These are phyloP conservation scores for Pulveroboletus sp. DNA, from an alignment of 768 basidiomycete species.

Conservation along the genomic window DNA sequence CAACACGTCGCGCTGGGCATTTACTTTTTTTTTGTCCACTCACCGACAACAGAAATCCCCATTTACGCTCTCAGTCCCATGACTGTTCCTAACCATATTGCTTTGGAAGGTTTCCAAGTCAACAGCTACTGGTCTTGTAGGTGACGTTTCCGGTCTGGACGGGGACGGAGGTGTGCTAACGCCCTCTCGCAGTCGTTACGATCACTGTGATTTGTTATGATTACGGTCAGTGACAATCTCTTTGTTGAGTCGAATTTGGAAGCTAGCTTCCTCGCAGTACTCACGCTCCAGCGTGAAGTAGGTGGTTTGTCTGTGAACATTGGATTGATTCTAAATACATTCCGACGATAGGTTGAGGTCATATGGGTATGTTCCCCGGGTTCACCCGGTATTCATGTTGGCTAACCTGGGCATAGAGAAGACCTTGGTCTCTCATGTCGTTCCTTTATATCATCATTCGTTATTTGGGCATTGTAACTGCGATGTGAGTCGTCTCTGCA, in stretches of 20 bases:
- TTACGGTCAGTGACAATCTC: constrained; percentile 1
- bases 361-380: constrained; percentile 3
- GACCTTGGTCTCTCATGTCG: constrained; percentile 8
- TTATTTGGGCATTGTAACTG: constrained; percentile 5
- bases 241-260: background rate
- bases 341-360: background rate
- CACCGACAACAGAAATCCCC: background rate
- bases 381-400: background rate
- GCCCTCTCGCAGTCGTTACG: constrained; percentile 1
- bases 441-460: constrained; percentile 7
- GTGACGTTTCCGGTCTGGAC: background rate
- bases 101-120: background rate
- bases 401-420: background rate
- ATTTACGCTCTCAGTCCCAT: background rate
- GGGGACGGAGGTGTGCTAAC: background rate
- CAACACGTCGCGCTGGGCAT: too few species aligned
- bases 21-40: too few species aligned
- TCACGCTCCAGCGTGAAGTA: constrained; percentile 4
- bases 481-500: constrained; percentile 3
- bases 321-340: background rate
- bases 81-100: background rate
- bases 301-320: background rate
- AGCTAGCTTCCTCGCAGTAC: background rate
- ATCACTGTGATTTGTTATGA: constrained; percentile 6
- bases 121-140: constrained; percentile 1